Percentiles rank a stretch among this genome's conserved stretches.
Conservation (phyloP, 345 rosid species). For the Iberis pinnata region DNA sequence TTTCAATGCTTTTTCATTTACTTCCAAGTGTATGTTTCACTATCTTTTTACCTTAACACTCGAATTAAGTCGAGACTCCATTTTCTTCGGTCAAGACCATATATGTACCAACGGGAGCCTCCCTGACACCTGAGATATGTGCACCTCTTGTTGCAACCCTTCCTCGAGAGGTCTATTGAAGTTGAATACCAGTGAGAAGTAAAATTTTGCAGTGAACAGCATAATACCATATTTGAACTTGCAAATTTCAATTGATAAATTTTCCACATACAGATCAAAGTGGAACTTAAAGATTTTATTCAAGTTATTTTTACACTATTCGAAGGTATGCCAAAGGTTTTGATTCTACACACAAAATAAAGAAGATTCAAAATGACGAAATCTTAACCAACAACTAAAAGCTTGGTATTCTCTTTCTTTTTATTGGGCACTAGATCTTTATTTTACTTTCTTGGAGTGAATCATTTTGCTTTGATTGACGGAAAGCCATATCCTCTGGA, state of each 20-base stretch:
- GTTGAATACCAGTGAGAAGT: too few species aligned
- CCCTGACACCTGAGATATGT: conserved; percentile 55
- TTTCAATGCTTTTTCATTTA: neutral
- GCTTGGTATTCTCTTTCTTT: neutral
- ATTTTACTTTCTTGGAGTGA: conserved; percentile 98
- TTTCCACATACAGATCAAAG: conserved; percentile 41
- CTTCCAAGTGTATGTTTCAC: neutral
- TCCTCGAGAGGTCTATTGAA: conserved; percentile 63
- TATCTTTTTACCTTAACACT: neutral
- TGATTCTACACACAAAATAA: neutral
- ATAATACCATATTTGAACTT: neutral
- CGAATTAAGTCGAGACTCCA: neutral
- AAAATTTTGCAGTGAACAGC: too few species aligned
- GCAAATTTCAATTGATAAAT: neutral
- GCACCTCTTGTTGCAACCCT: conserved; percentile 91
- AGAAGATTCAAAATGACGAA: neutral
- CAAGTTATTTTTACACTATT: conserved; percentile 60
- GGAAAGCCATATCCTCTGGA: conserved; percentile 94
- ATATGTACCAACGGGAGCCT: conserved; percentile 56
- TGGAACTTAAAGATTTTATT: conserved; percentile 59
- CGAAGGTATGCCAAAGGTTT: conserved; percentile 71
- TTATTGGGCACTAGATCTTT: conserved; percentile 88
- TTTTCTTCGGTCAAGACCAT: conserved; percentile 62
- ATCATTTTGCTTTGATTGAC: conserved; percentile 80
- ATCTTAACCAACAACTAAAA: too few species aligned